Conservation (phyloP, 2,329 filamentous ascomycete genomes). For the Aspergillus terreus region DNA sequence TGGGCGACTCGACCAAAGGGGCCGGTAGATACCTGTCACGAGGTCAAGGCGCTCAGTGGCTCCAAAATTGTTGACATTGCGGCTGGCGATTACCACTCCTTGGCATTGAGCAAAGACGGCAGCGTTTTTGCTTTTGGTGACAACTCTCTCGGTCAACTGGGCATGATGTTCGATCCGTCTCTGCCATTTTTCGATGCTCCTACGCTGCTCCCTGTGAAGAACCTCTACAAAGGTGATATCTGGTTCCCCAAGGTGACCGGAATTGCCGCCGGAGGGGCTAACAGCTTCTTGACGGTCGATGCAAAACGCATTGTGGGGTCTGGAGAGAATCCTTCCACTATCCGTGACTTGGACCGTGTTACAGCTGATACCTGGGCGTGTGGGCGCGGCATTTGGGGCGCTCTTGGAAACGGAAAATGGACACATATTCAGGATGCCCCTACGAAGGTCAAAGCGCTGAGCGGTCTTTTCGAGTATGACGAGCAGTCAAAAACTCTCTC, state of each 20-base stretch:
- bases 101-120: constrained; percentile 72
- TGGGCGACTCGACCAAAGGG: constrained; percentile 75
- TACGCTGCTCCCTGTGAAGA: constrained; percentile 64
- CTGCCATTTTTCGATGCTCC: constrained; percentile 65
- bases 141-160: constrained; percentile 86
- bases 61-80: constrained; percentile 72
- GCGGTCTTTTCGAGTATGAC: constrained; percentile 81
- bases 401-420: constrained; percentile 82
- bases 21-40: constrained; percentile 76
- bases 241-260: constrained; percentile 66
- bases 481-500: constrained; percentile 64
- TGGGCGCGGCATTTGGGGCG: constrained; percentile 79
- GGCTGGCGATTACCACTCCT: constrained; percentile 79
- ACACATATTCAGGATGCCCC: constrained; percentile 77
- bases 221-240: constrained; percentile 66
- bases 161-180: constrained; percentile 66
- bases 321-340: constrained; percentile 38
- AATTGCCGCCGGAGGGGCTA: constrained; percentile 80
- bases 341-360: constrained; percentile 50
- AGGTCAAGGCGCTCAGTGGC: constrained; percentile 67
- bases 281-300: constrained; percentile 84
- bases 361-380: constrained; percentile 81
- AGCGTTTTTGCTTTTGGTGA: constrained; percentile 85
- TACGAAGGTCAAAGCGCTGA: constrained; percentile 76
- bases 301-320: constrained; percentile 57